Base-by-base conservation (phyloP, 1,284 basidiomycete genomes). In the Termitomyces sp. region DNA sequence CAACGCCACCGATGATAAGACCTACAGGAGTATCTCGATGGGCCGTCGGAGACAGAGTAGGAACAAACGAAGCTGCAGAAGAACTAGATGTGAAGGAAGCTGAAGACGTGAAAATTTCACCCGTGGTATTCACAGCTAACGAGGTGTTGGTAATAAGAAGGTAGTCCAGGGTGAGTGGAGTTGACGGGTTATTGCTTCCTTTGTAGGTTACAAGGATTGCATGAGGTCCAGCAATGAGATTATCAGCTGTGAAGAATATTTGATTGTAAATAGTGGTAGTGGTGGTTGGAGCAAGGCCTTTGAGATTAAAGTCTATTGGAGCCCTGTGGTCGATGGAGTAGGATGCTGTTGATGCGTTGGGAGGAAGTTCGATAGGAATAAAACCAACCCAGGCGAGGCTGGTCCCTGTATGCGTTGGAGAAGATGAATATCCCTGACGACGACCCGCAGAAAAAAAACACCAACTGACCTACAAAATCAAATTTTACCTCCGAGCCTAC, bases 401-500 rank as follows among this genome's bases (percentile, higher is more conserved):
- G 13, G 46, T 54, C 13, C 56, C 56, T 57, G 31, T 26, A 24
- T 21, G 30, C 24, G 9, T 4, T 26, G 12, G n/a, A 21, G 13
- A 4, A 19, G 10, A 21, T 30, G 21, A 31, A 24, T 45, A 24
- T 10, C 9, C 26, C n/a, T 13, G 6, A 12, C 2, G 21, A 12
- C 21, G 34, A 24, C 31, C 8, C n/a, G n/a, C n/a, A n/a, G 49
- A 7, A 28, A 8, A 33, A 34, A 5, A 26, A 34, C 4, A n/a
- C 3, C 21, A n/a, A 50, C 62, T 41, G 43, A 69, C 69, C 70
- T 39, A 58, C 63, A 49, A 70, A 71, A 28, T 61, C 52, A 28
- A 70, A 64, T 12, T 44, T 57, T 26, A 61, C 57, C 15, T 47
- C 44, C 8, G 68, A 56, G 2, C 64, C 64, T 7, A 39, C 50